A percentile compares a stretch with the other conserved stretches of the same genome.
phyloP scores from a whole-genome alignment of 2,329 filamentous ascomycete species.

The Fusarium foetens region DNA sequence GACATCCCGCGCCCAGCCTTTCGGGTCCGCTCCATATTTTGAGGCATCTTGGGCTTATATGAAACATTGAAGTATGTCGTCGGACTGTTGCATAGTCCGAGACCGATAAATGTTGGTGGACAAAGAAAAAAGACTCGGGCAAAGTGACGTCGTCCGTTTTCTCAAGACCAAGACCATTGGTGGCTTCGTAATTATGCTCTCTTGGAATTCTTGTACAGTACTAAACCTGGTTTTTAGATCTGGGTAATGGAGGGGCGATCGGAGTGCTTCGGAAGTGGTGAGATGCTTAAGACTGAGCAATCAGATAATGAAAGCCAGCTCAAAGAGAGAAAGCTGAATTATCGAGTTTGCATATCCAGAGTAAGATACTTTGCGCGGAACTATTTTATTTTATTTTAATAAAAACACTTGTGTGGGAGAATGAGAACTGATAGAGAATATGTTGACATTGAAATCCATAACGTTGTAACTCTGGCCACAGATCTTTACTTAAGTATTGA shows the following conservation, averaged over 20 bases:
- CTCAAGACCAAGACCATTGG: constrained; percentile 6
- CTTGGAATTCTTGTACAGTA: background rate
- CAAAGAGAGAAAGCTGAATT: background rate
- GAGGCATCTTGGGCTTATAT: constrained; percentile 2
- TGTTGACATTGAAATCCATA: background rate
- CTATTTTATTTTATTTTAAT: background rate
- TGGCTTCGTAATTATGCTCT: background rate
- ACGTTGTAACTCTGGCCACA: background rate
- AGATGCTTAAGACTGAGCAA: constrained; percentile 30
- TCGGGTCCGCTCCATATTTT: constrained; percentile 27
- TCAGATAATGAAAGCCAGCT: constrained; percentile 8
- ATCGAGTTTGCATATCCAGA: background rate
- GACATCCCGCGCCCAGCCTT: constrained; percentile 26
- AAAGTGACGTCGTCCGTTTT: background rate
- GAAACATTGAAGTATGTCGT: constrained; percentile 12
- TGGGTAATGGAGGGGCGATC: constrained; percentile 24
- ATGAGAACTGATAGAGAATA: background rate
- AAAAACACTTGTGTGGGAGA: background rate
- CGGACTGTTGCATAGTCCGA: constrained; percentile 14
- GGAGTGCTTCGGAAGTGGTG: constrained; percentile 6
- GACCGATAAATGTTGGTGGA: background rate
- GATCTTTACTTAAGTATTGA: background rate
- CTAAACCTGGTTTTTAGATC: constrained; percentile 16
- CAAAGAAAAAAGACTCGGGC: background rate
- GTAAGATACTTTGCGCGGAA: background rate